Evolutionary conservation across 805 yeast species (phyloP).

Genomic region (Metschnikowia sp.): DNA sequence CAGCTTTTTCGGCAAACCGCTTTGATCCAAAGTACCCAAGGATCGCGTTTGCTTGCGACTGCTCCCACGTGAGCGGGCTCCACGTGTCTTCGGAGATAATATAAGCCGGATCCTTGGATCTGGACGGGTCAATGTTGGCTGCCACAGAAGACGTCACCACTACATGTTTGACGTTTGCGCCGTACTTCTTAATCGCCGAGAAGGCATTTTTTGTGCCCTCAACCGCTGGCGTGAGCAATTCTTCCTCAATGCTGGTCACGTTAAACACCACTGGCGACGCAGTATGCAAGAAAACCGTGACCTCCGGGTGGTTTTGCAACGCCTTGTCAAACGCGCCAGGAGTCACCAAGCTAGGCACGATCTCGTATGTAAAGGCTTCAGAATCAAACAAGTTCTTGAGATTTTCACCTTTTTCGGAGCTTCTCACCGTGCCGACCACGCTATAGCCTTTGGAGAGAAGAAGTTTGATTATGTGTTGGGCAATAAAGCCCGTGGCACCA

Average conservation of each 20-base stretch:
- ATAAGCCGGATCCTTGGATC: conserved; percentile 9
- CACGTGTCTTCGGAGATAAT: conserved; percentile 27
- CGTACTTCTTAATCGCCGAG: conserved; percentile 43
- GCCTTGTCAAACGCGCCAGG: conserved; percentile 28
- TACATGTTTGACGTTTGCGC: conserved; percentile 24
- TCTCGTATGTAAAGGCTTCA: conserved; percentile 8
- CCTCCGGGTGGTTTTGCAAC: conserved; percentile 25
- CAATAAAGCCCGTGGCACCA: conserved; percentile 47
- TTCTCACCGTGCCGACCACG: conserved; percentile 47
- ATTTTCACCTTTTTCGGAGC: conserved; percentile 32
- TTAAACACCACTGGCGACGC: conserved; percentile 33
- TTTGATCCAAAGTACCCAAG: conserved; percentile 7
- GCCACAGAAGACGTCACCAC: conserved; percentile 7
- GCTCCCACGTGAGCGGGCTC: conserved; percentile 52
- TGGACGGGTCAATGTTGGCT: conserved; percentile 10
- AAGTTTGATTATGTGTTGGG: conserved; percentile 39
- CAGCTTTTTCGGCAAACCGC: conserved; percentile 17
- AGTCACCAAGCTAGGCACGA: conserved; percentile 22
- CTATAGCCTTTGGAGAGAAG: conserved; percentile 37
- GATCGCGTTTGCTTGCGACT: conserved; percentile 13
- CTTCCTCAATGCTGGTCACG: conserved; percentile 36
- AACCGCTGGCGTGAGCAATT: conserved; percentile 53
- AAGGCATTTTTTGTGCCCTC: conserved; percentile 7
- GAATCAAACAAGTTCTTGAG: conserved; percentile 15
- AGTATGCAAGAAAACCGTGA: conserved; percentile 26